A percentile compares a stretch with the other conserved stretches of the same genome.
phyloP scores from a whole-genome alignment of 2,329 filamentous ascomycete species.

The Colletotrichum eleusines region DNA sequence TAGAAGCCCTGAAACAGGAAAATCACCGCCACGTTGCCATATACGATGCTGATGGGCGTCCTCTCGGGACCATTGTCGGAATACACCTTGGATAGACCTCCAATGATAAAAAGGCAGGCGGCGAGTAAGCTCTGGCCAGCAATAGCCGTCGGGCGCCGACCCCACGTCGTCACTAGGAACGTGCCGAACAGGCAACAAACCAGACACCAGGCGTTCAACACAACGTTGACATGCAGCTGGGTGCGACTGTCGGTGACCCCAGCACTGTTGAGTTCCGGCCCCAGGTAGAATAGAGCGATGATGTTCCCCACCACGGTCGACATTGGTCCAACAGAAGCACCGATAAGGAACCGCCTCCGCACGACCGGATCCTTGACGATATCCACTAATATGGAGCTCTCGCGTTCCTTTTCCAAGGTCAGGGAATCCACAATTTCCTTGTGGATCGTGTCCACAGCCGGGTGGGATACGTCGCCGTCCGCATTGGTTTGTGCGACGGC shows the following conservation, averaged over 20 bases:
- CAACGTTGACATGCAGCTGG: slow-evolving; percentile 62
- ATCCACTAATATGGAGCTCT: neutral
- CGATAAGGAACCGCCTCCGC: slow-evolving; percentile 43
- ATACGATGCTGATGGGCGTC: neutral
- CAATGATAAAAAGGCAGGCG: slow-evolving; percentile 63
- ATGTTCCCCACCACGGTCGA: slow-evolving; percentile 58
- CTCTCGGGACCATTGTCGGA: neutral
- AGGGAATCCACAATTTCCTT: neutral
- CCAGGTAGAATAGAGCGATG: slow-evolving; percentile 55
- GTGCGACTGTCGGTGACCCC: slow-evolving; percentile 57
- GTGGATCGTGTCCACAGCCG: neutral
- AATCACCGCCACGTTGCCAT: slow-evolving; percentile 48
- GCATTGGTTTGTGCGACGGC: slow-evolving; percentile 59
- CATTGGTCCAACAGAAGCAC: slow-evolving; percentile 52
- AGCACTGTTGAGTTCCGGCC: slow-evolving; percentile 57
- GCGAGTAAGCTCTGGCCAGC: slow-evolving; percentile 54
- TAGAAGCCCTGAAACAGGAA: slow-evolving; percentile 49
- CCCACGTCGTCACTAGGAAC: slow-evolving; percentile 55
- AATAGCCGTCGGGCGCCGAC: slow-evolving; percentile 58
- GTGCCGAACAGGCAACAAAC: slow-evolving; percentile 57
- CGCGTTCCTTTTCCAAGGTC: neutral
- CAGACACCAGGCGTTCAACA: slow-evolving; percentile 64
- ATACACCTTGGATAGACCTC: slow-evolving; percentile 52
- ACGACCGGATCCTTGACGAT: neutral
- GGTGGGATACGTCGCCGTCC: slow-evolving; percentile 48